These are phyloP conservation scores for Neurospora sp. DNA, from an alignment of 495 filamentous ascomycete species.

Conservation along the genomic window DNA sequence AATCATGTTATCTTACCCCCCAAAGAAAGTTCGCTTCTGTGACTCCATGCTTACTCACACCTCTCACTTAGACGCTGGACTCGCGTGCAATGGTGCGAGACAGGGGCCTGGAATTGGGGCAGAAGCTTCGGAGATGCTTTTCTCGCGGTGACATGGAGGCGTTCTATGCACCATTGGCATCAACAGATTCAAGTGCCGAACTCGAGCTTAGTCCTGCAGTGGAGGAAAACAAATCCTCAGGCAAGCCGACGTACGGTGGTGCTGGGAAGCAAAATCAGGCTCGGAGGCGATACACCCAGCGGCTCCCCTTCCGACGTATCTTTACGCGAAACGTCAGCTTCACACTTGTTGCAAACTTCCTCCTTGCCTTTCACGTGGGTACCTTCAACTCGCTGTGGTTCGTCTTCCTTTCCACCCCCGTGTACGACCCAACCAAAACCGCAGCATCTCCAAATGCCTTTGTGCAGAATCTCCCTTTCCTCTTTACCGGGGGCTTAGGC, in stretches of 20 bases:
- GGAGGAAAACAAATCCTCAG: background rate
- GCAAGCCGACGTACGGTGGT: background rate
- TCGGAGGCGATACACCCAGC: slow-evolving; percentile 25
- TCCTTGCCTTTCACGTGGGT: slow-evolving; percentile 68
- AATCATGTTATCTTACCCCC: background rate
- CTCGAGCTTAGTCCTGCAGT: background rate
- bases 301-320: slow-evolving; percentile 61
- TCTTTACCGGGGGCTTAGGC: slow-evolving; percentile 73
- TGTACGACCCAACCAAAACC: slow-evolving; percentile 42
- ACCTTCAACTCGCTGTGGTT: slow-evolving; percentile 82
- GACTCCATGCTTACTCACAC: slow-evolving; percentile 11
- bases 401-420: slow-evolving; percentile 72
- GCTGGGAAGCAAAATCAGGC: slow-evolving; percentile 2
- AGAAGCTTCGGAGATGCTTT: slow-evolving; percentile 16
- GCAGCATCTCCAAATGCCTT: slow-evolving; percentile 16
- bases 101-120: slow-evolving; percentile 32
- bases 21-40: background rate
- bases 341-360: slow-evolving; percentile 57
- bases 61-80: slow-evolving; percentile 39
- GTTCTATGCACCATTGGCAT: slow-evolving; percentile 11
- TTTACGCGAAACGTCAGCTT: slow-evolving; percentile 65
- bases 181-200: slow-evolving; percentile 3
- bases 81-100: slow-evolving; percentile 37
- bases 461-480: slow-evolving; percentile 48
- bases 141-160: background rate